These are phyloP conservation scores for Inga leiocalycina DNA, from an alignment of 306 rosid genomes.

Conservation along the genomic window DNA sequence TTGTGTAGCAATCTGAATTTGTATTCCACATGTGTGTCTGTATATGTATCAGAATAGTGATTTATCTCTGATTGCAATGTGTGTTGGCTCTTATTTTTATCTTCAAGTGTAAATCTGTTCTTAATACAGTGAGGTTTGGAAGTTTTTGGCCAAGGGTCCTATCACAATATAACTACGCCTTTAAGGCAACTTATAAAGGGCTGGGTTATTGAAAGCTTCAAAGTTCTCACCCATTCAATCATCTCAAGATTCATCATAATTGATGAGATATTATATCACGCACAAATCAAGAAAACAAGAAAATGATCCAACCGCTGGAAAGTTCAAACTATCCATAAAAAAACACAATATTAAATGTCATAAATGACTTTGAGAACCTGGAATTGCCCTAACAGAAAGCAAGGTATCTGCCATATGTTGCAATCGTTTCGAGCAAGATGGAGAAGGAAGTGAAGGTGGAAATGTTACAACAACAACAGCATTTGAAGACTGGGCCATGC, in stretches of 20 bases:
- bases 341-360: not conserved
- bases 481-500: slow-evolving; percentile 70
- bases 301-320: not conserved
- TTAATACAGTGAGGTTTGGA: too few relatives aligned
- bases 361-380: slow-evolving; percentile 56
- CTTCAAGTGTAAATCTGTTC: too few relatives aligned
- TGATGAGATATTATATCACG: not conserved
- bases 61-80: too few relatives aligned
- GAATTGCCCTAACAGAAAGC: slow-evolving; percentile 80
- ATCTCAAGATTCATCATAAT: not conserved
- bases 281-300: not conserved
- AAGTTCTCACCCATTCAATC: not conserved
- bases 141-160: too few relatives aligned
- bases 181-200: slow-evolving; percentile 25
- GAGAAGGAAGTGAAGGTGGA: slow-evolving; percentile 68
- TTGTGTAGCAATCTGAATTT: too few relatives aligned
- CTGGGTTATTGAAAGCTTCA: not conserved
- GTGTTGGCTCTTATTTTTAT: too few relatives aligned
- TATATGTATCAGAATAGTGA: too few relatives aligned
- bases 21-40: too few relatives aligned
- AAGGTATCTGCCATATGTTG: slow-evolving; percentile 93
- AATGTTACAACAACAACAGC: slow-evolving; percentile 79
- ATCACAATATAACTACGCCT: not conserved
- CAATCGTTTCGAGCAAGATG: slow-evolving; percentile 72
- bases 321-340: not conserved